Base-by-base conservation (phyloP, 257 asterid species). In the Avicennia marina region DNA sequence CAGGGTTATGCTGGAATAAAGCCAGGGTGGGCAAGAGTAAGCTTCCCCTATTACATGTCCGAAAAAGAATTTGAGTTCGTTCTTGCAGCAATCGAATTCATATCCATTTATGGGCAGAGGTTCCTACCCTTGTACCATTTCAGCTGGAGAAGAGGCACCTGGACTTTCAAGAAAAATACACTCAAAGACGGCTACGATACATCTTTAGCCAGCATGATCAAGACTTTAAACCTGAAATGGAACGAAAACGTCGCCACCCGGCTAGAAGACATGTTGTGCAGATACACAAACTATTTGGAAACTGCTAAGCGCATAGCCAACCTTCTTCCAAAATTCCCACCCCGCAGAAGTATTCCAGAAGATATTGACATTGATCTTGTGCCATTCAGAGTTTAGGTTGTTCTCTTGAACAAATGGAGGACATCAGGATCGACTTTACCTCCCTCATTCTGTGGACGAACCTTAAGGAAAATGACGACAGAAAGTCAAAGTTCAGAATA, bases 21-120 rank as follows among this genome's bases (percentile, higher is more conserved):
- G 76, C 90, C 85, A 0, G 95, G 95, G 57, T 86, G 95, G 95
- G 77, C 95, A 45, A 75, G 95, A 46, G 78, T 86, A 50, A 81
- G 94, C 74, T 81, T 86, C 53, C 81, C 94, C 4, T 83, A 81
- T 75, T 78, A 86, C 77, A 81, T 79, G 95, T 72, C 84, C 1
- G 62, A 67, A 66, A 82, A 74, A 29, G 94, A 84, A 72, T 74
- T 84, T 27, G 80, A 81, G 55, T 84, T 84, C 53, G 72, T 78
- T 55, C 21, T 81, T 7, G 64, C 77, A 31, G 82, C 89, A 32
- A 41, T 84, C 1, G 89, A 87, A 41, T 87, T 82, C 72, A 17
- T 82, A 42, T 76, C 89, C 2, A 49, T 46, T 8, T 87, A 84
- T 8, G 93, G 91, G n/a, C 85, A 80, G 13, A 70, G 94, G 55